These are phyloP conservation scores for Aspergillus ochraceus DNA, from an alignment of 2,329 filamentous ascomycete species.

Conservation along the genomic window DNA sequence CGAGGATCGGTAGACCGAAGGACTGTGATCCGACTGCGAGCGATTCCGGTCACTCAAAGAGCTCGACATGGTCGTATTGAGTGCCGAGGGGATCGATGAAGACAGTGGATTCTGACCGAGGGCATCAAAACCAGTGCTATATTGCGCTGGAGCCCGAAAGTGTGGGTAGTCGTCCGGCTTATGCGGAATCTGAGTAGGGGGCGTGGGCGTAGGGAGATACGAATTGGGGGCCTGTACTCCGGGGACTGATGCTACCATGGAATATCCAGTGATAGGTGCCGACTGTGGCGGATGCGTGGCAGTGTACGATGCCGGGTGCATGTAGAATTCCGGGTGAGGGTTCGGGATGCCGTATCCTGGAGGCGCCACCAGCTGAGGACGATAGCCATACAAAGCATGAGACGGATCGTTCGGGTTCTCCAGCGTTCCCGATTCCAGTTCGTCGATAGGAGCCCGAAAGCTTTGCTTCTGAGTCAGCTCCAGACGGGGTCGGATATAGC, in stretches of 20 bases:
- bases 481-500: slow-evolving; percentile 54
- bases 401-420: slow-evolving; percentile 41
- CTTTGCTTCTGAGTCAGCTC: slow-evolving; percentile 64
- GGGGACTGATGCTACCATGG: slow-evolving; percentile 34
- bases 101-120: slow-evolving; percentile 35
- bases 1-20: slow-evolving; percentile 40
- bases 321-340: slow-evolving; percentile 37
- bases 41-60: slow-evolving; percentile 38
- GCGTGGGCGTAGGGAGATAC: slow-evolving; percentile 36
- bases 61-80: slow-evolving; percentile 33
- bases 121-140: slow-evolving; percentile 37
- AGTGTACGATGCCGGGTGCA: slow-evolving; percentile 34
- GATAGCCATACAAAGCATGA: slow-evolving; percentile 43
- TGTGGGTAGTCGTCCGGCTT: slow-evolving; percentile 41
- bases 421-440: slow-evolving; percentile 50
- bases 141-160: slow-evolving; percentile 32
- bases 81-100: slow-evolving; percentile 32
- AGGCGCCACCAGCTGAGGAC: slow-evolving; percentile 36
- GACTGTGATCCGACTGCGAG: slow-evolving; percentile 37
- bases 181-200: slow-evolving; percentile 28
- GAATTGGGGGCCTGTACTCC: slow-evolving; percentile 37
- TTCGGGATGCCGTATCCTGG: slow-evolving; percentile 38
- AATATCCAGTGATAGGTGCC: slow-evolving; percentile 34
- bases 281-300: slow-evolving; percentile 36
- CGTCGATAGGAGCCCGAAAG: slow-evolving; percentile 66